Evolutionary conservation across 805 yeast species (phyloP).

Genomic region (Candida sakaeoensis): DNA sequence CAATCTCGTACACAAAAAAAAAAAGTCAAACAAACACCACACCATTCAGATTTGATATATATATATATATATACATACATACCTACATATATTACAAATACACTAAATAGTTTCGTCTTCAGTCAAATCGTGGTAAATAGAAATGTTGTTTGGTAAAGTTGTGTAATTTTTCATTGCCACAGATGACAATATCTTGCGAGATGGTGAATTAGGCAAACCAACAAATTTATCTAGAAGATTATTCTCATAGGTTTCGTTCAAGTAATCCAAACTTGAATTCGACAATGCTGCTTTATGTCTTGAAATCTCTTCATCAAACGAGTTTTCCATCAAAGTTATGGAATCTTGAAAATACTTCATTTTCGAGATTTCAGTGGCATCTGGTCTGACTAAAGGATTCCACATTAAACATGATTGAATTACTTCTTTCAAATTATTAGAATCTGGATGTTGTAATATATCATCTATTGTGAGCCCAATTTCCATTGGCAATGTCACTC

Average conservation of each 20-base stretch:
- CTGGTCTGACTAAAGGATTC: slow-evolving; percentile 70
- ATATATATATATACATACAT: no score
- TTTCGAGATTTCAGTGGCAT: slow-evolving; percentile 44
- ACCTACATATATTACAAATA: no score
- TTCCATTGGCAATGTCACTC: slow-evolving; percentile 54
- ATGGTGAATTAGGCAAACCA: slow-evolving; percentile 8
- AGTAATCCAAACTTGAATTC: background rate
- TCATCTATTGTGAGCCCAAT: slow-evolving; percentile 47
- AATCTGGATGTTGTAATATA: slow-evolving; percentile 44
- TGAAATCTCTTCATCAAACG: slow-evolving; percentile 7
- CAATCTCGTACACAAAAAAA: no score
- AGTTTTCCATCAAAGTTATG: slow-evolving; percentile 7
- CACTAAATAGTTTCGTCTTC: slow-evolving; percentile 14
- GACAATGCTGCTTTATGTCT: background rate
- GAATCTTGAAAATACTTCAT: slow-evolving; percentile 56
- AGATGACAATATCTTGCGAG: slow-evolving; percentile 7
- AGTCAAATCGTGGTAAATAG: slow-evolving; percentile 16
- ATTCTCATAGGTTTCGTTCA: background rate
- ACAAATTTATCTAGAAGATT: slow-evolving; percentile 5
- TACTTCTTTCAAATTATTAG: slow-evolving; percentile 37
- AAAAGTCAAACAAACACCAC: no score
- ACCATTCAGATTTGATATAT: no score
- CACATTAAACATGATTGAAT: slow-evolving; percentile 59
- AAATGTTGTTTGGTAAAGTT: slow-evolving; percentile 1
- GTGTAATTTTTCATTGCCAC: background rate